phyloP scores from a whole-genome alignment of 768 basidiomycete genomes.

The Kwoniella dendrophila region DNA sequence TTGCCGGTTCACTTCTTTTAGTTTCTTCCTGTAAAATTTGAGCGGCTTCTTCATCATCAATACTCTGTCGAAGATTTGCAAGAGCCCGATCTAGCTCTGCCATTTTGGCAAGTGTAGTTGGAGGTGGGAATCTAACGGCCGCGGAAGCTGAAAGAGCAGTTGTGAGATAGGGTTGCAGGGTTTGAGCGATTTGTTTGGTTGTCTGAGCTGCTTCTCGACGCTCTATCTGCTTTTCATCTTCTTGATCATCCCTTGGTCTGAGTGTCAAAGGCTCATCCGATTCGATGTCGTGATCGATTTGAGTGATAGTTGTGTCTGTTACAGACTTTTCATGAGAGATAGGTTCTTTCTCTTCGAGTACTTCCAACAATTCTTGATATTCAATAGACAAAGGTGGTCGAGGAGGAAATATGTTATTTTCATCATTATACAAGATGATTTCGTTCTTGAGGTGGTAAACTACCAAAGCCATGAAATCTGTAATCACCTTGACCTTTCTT shows the following conservation, averaged over 20 bases:
- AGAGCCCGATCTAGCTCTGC: constrained; percentile 81
- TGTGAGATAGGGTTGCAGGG: constrained; percentile 77
- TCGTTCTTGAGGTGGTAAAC: constrained; percentile 93
- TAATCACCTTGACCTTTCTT: constrained; percentile 84
- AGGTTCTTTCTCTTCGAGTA: constrained; percentile 48
- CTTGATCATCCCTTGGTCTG: constrained; percentile 17
- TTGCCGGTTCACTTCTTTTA: constrained; percentile 40
- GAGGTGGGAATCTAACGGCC: constrained; percentile 86
- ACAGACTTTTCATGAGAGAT: constrained; percentile 56
- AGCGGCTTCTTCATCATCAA: constrained; percentile 75
- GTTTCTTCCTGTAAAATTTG: constrained; percentile 65
- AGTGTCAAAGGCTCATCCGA: constrained; percentile 5
- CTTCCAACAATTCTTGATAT: constrained; percentile 37
- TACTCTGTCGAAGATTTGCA: constrained; percentile 68
- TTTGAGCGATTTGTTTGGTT: constrained; percentile 73
- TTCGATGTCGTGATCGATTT: not conserved
- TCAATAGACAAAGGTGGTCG: constrained; percentile 25
- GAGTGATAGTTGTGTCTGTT: constrained; percentile 37
- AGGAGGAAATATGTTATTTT: constrained; percentile 55
- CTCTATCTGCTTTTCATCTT: constrained; percentile 28
- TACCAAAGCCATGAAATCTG: constrained; percentile 86
- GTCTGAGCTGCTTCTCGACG: constrained; percentile 26
- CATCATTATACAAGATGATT: constrained; percentile 59
- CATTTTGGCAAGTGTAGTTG: constrained; percentile 84
- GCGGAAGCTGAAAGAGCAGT: constrained; percentile 94